Percentiles rank a stretch among this genome's conserved stretches.
Conservation (phyloP, 192 early-diverging fungal species). For the Radiomyces spectabilis region DNA sequence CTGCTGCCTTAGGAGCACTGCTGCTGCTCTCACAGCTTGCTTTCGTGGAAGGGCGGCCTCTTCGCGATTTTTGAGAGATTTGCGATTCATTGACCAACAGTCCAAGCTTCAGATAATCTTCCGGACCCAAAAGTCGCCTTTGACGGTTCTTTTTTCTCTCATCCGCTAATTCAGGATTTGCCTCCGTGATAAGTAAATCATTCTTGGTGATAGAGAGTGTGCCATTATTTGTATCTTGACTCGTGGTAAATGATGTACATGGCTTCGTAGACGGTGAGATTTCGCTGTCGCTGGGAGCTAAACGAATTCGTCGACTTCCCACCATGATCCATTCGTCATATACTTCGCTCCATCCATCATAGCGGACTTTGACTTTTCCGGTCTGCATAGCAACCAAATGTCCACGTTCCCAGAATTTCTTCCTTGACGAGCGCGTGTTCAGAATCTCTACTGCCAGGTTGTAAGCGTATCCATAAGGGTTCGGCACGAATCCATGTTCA, state of each 20-base stretch:
- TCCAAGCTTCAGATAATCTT: conserved; percentile 19
- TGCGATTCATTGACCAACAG: conserved; percentile 5
- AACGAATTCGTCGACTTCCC: conserved; percentile 34
- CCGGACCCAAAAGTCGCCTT: conserved; percentile 7
- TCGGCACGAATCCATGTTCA: conserved; percentile 32
- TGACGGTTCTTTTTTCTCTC: conserved; percentile 9
- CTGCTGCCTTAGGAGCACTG: too few species aligned
- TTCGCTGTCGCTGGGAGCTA: neutral
- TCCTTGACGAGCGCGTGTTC: conserved; percentile 20
- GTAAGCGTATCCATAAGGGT: conserved; percentile 37
- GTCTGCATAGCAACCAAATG: conserved; percentile 30
- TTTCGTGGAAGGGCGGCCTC: too few species aligned
- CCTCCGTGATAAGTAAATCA: conserved; percentile 8
- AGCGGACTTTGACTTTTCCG: conserved; percentile 38
- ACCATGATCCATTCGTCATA: conserved; percentile 51
- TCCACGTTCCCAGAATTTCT: conserved; percentile 39
- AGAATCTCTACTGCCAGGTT: conserved; percentile 32
- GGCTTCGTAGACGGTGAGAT: neutral
- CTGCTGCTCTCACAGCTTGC: too few species aligned
- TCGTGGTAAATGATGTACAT: neutral
- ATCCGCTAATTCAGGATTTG: conserved; percentile 19
- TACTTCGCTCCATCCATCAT: conserved; percentile 42
- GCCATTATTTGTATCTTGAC: neutral
- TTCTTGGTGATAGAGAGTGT: conserved; percentile 7
- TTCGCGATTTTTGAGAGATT: too few species aligned